Conservation (phyloP, 2,329 filamentous ascomycete species). For the Aspergillus unguis region DNA sequence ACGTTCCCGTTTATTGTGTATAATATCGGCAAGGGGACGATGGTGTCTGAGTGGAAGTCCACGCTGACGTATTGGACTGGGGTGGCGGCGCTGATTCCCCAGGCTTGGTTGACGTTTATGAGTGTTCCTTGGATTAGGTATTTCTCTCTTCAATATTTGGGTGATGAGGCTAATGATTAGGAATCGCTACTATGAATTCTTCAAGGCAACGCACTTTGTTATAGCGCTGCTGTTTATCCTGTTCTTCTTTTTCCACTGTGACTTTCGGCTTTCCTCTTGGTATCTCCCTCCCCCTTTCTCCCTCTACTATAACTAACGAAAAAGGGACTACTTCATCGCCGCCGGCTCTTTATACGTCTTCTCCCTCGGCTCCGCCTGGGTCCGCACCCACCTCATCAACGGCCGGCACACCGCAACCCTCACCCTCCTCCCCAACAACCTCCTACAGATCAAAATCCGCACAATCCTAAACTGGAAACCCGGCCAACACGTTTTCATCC, state of each 20-base stretch:
- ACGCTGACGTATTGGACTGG: conserved; percentile 55
- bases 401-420: conserved; percentile 49
- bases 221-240: conserved; percentile 54
- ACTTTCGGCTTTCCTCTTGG: conserved; percentile 55
- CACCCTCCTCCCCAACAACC: conserved; percentile 35
- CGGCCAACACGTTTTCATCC: conserved; percentile 56
- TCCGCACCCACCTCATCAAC: conserved; percentile 50
- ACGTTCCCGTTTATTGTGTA: conserved; percentile 60
- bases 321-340: conserved; percentile 60
- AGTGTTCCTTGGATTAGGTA: conserved; percentile 52
- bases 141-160: too few species aligned
- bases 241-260: conserved; percentile 61
- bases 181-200: conserved; percentile 58
- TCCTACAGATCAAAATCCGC: conserved; percentile 45
- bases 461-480: conserved; percentile 48
- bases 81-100: conserved; percentile 52
- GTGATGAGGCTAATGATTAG: conserved; percentile 32
- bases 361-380: conserved; percentile 46
- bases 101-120: conserved; percentile 55
- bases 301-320: neutral
- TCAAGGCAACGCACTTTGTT: conserved; percentile 57
- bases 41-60: conserved; percentile 47
- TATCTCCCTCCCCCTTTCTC: conserved; percentile 18
- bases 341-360: conserved; percentile 52
- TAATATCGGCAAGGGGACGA: conserved; percentile 48